Evolutionary conservation across 2,329 filamentous ascomycete species (phyloP), one percentile per base, ranked within the genome.

Genomic region (Setomelanomma holmii): DNA sequence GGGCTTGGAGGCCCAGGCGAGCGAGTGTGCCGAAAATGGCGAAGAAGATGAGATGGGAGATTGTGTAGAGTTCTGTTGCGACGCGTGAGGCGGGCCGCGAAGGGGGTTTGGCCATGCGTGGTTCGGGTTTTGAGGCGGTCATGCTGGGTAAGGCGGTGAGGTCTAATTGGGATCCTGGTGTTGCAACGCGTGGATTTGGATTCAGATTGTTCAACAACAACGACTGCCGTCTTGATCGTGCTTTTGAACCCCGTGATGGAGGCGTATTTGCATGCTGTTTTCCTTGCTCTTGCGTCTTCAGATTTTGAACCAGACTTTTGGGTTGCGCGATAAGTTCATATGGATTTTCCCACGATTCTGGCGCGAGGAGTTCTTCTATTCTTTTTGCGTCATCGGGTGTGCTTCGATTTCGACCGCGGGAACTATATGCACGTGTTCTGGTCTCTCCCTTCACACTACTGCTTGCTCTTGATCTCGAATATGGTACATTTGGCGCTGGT

Each of bases 11-110:
- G 4, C 92, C 93, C 0, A 97, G 78, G 10, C 93, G 85, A 0
- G 91, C 90, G 21, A 97, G 82, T 0, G 92, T 95, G 30, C 93
- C 93, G 34, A 93, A 76, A 16, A 97, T 82, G 16, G 93, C 87
- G 75, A 96, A 97, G 68, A 97, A 82, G 52, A 96, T 80, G 20
- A 97, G 84, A 73, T 96, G 91, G 0, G 90, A 92, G 54, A 92
- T 70, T 1, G 87, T 92, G 75, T 92, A 80, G 6, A 79, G 51
- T 39, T 78, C 66, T 0, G 76, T 79, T 6, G 73, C 66, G 17
- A 67, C 59, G 19, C 55, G 61, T 2, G 76, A 69, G 8, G 58
- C 56, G 42, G 48, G 58, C 36, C 52, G 36, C 22, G 4, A 60
- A 53, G 1, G 63, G 55, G 33, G 45, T 30, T 54, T 58, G 4